Conservation (phyloP, 2,329 filamentous ascomycete species). For the Apiospora phragmitis region DNA sequence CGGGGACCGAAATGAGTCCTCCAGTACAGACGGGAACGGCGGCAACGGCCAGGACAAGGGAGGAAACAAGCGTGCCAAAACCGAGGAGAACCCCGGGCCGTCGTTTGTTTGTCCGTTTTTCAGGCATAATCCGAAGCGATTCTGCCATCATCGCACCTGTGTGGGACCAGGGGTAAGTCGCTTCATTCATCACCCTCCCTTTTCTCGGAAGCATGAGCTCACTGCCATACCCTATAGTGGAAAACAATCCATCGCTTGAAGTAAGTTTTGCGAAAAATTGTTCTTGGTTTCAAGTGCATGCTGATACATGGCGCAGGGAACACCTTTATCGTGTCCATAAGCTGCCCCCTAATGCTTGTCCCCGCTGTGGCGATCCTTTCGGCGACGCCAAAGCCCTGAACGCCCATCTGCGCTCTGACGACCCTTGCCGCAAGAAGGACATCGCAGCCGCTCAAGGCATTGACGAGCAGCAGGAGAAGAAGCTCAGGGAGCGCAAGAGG, state of each 20-base stretch:
- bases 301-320: slow-evolving; percentile 21
- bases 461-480: slow-evolving; percentile 28
- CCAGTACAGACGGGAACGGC: slow-evolving; percentile 30
- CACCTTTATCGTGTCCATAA: slow-evolving; percentile 31
- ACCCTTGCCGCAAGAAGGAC: slow-evolving; percentile 27
- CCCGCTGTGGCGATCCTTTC: slow-evolving; percentile 27
- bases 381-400: slow-evolving; percentile 24
- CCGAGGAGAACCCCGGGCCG: slow-evolving; percentile 27
- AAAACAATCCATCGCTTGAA: slow-evolving; percentile 31
- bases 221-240: slow-evolving; percentile 16
- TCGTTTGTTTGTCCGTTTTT: slow-evolving; percentile 38
- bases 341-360: slow-evolving; percentile 28
- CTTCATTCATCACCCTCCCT: background rate
- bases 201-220: background rate
- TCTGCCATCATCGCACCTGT: slow-evolving; percentile 24
- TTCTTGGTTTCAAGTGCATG: background rate
- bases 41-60: slow-evolving; percentile 32
- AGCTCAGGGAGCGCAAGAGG: slow-evolving; percentile 29
- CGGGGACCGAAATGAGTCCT: slow-evolving; percentile 28
- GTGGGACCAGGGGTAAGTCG: slow-evolving; percentile 20
- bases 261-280: slow-evolving; percentile 21
- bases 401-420: slow-evolving; percentile 28
- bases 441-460: slow-evolving; percentile 25
- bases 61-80: slow-evolving; percentile 38
- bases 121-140: slow-evolving; percentile 32